phyloP scores from a whole-genome alignment of 352 stramenopile genomes.

The Pythium scleroteichum region DNA sequence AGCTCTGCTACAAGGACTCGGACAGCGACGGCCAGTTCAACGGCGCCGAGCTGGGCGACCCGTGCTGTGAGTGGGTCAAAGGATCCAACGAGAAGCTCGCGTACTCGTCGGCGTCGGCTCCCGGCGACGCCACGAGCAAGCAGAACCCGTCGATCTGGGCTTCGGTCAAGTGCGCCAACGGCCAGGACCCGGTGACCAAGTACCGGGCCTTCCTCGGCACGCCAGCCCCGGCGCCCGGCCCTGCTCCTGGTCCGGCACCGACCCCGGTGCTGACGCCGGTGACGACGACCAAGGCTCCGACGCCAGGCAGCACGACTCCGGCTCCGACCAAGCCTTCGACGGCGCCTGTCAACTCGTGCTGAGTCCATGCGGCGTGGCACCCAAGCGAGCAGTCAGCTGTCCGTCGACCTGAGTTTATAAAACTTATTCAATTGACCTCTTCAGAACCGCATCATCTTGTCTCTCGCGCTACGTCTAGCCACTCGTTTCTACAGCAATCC shows the following conservation, averaged over 20 bases:
- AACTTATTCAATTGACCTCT: too few species aligned
- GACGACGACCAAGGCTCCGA: too few species aligned
- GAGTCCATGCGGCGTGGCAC: too few species aligned
- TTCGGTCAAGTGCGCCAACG: conserved; percentile 26
- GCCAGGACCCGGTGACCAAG: conserved; percentile 27
- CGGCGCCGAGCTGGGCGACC: conserved; percentile 62
- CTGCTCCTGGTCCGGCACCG: too few species aligned
- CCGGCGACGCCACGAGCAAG: conserved; percentile 28
- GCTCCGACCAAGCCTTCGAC: too few species aligned
- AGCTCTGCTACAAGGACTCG: conserved; percentile 38
- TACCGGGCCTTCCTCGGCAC: conserved; percentile 18
- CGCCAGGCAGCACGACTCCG: too few species aligned
- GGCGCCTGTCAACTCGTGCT: too few species aligned
- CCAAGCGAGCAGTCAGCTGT: too few species aligned
- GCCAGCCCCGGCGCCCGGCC: background rate
- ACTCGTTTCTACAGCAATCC: background rate
- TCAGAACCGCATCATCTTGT: too few species aligned
- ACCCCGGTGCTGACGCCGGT: too few species aligned
- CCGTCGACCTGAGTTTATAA: too few species aligned
- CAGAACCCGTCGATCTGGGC: conserved; percentile 27
- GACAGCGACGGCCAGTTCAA: conserved; percentile 44
- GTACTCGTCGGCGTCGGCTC: conserved; percentile 31
- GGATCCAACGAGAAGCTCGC: conserved; percentile 27
- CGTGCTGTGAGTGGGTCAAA: conserved; percentile 39
- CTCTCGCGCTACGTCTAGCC: too few species aligned